A percentile compares a stretch with the other conserved stretches of the same genome.
phyloP scores from a whole-genome alignment of 2,329 filamentous ascomycete species.

The Colletotrichum scovillei region DNA sequence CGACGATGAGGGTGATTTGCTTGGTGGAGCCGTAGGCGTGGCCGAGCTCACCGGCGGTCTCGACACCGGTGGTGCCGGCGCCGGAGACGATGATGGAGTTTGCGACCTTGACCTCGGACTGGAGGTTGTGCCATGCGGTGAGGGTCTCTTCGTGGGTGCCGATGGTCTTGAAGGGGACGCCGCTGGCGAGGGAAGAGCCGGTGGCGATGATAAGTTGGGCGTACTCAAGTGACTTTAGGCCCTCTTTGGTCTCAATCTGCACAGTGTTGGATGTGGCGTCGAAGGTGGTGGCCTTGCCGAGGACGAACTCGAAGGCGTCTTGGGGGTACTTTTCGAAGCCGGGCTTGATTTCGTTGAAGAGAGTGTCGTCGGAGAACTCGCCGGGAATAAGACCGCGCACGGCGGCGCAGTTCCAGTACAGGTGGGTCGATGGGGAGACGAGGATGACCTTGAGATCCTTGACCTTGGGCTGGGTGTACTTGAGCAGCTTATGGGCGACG shows the following conservation, averaged over 20 bases:
- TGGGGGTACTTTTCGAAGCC: conserved; percentile 60
- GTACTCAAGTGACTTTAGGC: conserved; percentile 55
- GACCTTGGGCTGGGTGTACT: conserved; percentile 48
- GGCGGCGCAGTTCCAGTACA: conserved; percentile 63
- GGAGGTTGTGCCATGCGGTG: conserved; percentile 47
- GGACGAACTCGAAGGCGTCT: conserved; percentile 62
- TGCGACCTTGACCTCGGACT: conserved; percentile 40
- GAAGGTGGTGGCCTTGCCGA: conserved; percentile 58
- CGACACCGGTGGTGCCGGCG: conserved; percentile 51
- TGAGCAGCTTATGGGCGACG: conserved; percentile 62
- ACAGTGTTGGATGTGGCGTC: conserved; percentile 56
- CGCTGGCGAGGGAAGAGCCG: conserved; percentile 55
- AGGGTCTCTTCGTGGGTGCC: conserved; percentile 56
- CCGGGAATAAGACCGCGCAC: conserved; percentile 60
- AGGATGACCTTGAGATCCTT: conserved; percentile 56
- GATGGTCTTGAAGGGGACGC: conserved; percentile 59
- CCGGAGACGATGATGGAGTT: conserved; percentile 52
- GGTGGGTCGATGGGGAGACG: conserved; percentile 58
- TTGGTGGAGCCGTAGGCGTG: conserved; percentile 44
- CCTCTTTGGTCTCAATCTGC: conserved; percentile 49
- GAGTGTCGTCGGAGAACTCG: conserved; percentile 54
- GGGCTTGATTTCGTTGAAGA: conserved; percentile 52
- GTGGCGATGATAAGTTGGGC: conserved; percentile 67
- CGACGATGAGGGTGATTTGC: conserved; percentile 40
- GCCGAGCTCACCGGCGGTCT: conserved; percentile 51